Conservation (phyloP, 2,329 filamentous ascomycete genomes). For the Penicillium vulpinum region DNA sequence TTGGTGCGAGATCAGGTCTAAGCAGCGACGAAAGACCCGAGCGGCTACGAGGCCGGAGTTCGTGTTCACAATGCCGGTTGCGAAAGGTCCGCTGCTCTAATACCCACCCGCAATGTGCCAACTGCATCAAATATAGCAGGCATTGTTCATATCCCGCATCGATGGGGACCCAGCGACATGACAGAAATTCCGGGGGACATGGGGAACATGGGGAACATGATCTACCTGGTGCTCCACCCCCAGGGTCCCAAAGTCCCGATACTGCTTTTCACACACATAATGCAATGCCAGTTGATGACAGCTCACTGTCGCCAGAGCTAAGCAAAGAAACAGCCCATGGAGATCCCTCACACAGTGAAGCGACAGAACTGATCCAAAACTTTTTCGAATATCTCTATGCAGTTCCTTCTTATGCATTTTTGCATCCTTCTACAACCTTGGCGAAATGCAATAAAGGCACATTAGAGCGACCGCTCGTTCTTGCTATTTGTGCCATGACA, state of each 20-base stretch:
- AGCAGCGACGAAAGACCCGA: not conserved
- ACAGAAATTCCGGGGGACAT: not conserved
- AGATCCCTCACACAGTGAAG: conserved; percentile 1
- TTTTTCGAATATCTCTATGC: conserved; percentile 16
- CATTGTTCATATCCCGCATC: not conserved
- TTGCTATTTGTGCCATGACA: conserved; percentile 8
- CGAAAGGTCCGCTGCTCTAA: not conserved
- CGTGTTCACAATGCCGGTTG: not conserved
- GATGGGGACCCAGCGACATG: not conserved
- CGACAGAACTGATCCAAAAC: not conserved
- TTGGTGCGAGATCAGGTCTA: too few species aligned
- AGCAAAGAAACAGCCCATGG: not conserved
- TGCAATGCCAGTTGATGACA: not conserved
- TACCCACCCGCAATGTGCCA: not conserved
- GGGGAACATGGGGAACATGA: not conserved
- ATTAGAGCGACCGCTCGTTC: conserved; percentile 9
- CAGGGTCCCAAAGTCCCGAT: too few species aligned
- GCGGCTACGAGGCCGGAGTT: not conserved
- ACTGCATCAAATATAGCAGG: not conserved
- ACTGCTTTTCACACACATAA: not conserved
- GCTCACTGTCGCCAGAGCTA: not conserved
- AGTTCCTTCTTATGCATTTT: conserved; percentile 12
- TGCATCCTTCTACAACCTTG: conserved; percentile 11
- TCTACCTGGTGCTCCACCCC: not conserved
- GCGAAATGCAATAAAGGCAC: not conserved